Percentiles rank a stretch among this genome's conserved stretches.
Evolutionary conservation across 1,139 yeast genomes (phyloP).

Genomic region (Diutina catenulata): DNA sequence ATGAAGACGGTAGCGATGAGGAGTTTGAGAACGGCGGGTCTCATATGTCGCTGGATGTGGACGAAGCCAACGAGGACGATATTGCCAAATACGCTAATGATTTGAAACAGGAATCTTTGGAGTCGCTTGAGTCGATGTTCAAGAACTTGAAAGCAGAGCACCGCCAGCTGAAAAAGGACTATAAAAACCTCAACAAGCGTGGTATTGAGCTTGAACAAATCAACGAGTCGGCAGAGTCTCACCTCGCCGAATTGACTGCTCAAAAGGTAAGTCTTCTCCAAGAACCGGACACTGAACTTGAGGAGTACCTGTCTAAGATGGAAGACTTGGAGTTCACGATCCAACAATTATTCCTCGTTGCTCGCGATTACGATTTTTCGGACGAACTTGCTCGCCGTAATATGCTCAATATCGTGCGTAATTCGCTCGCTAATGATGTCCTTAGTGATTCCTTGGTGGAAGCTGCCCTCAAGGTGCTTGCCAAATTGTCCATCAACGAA

Average conservation of each 20-base stretch:
- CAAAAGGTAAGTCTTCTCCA: neutral
- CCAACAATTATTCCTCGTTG: slow-evolving; percentile 58
- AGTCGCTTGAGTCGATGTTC: neutral
- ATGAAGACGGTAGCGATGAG: too few species aligned
- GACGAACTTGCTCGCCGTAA: slow-evolving; percentile 88
- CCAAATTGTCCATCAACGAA: slow-evolving; percentile 65
- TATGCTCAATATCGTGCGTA: slow-evolving; percentile 62
- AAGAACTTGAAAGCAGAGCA: neutral
- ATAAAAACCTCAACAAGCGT: neutral
- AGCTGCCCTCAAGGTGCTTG: slow-evolving; percentile 51
- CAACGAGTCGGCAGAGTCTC: neutral
- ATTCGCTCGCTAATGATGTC: slow-evolving; percentile 42
- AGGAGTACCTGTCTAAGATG: slow-evolving; percentile 17
- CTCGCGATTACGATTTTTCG: slow-evolving; percentile 69
- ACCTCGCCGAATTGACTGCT: neutral
- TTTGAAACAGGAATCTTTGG: too few species aligned
- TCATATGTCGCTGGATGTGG: too few species aligned
- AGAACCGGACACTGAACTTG: neutral
- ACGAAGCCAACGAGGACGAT: too few species aligned
- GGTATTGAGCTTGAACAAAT: neutral
- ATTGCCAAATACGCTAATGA: too few species aligned
- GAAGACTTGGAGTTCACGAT: slow-evolving; percentile 64
- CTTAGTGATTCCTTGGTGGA: slow-evolving; percentile 44
- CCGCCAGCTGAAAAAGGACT: neutral
- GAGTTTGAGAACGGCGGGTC: too few species aligned